Percentiles rank a stretch among this genome's conserved stretches.
These are phyloP conservation scores for Aureobasidium sp. DNA, from an alignment of 2,329 filamentous ascomycete species.

Conservation along the genomic window DNA sequence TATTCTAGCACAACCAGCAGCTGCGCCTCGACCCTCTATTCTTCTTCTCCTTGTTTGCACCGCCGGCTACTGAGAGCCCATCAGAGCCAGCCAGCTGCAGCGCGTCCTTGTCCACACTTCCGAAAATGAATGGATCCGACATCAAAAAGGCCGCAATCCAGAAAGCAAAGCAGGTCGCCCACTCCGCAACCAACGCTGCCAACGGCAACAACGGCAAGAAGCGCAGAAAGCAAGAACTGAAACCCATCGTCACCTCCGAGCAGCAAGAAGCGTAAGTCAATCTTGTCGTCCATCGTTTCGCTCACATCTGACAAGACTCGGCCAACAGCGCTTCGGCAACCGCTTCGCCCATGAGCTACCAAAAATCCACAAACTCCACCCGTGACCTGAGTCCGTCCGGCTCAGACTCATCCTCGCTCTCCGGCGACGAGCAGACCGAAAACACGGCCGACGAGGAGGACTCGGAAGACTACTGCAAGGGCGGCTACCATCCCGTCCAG, in stretches of 20 bases:
- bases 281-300: not conserved
- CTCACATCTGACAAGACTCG: conserved; percentile 13
- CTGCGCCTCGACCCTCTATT: not conserved
- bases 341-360: conserved; percentile 11
- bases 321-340: conserved; percentile 1
- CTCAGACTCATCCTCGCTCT: conserved; percentile 61
- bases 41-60: not conserved
- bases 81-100: not conserved
- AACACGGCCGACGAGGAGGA: conserved; percentile 98
- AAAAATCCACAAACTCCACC: conserved; percentile 35
- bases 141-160: conserved; percentile 57
- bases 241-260: conserved; percentile 69
- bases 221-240: conserved; percentile 61
- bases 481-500: conserved; percentile 90
- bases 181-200: conserved; percentile 39
- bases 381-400: conserved; percentile 62
- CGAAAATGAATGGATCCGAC: conserved; percentile 52
- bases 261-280: conserved; percentile 34
- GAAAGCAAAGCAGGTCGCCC: conserved; percentile 57
- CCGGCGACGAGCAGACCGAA: conserved; percentile 70
- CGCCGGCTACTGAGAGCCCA: not conserved
- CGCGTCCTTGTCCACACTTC: not conserved
- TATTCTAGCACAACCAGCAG: not conserved
- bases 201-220: conserved; percentile 53
- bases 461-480: conserved; percentile 98